Evolutionary conservation across 495 filamentous ascomycete species (phyloP).

Genomic region (Trichoderma erinaceum): DNA sequence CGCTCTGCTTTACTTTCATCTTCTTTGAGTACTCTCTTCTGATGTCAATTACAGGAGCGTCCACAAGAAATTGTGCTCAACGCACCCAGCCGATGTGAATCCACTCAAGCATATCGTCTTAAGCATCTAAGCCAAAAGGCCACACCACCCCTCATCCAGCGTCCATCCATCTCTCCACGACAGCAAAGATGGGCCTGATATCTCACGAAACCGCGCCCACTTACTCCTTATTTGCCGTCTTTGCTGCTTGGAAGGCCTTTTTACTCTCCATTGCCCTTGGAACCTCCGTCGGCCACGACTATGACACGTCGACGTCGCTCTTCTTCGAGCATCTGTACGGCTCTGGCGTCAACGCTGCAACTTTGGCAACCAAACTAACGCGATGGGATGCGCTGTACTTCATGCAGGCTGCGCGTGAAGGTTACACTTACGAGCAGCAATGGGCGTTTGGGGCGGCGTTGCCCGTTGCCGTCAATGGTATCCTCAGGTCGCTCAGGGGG

Average conservation of each 20-base stretch:
- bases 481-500: conserved; percentile 35
- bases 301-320: conserved; percentile 81
- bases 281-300: conserved; percentile 63
- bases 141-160: background rate
- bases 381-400: conserved; percentile 96
- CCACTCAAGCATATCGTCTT: background rate
- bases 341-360: conserved; percentile 22
- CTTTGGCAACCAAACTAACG: conserved; percentile 50
- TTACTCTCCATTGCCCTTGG: conserved; percentile 57
- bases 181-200: background rate
- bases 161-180: background rate
- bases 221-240: conserved; percentile 33
- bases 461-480: conserved; percentile 44
- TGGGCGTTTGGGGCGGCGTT: conserved; percentile 75
- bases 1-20: background rate
- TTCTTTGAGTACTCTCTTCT: background rate
- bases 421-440: conserved; percentile 87
- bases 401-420: conserved; percentile 56
- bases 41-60: no score
- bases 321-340: conserved; percentile 49
- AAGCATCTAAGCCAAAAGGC: background rate
- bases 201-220: conserved; percentile 22
- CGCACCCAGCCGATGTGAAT: background rate
- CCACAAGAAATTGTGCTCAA: background rate
- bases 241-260: conserved; percentile 64